Evolutionary conservation across 768 basidiomycete genomes (phyloP).

Genomic region (Leccinum longicurvipes): DNA sequence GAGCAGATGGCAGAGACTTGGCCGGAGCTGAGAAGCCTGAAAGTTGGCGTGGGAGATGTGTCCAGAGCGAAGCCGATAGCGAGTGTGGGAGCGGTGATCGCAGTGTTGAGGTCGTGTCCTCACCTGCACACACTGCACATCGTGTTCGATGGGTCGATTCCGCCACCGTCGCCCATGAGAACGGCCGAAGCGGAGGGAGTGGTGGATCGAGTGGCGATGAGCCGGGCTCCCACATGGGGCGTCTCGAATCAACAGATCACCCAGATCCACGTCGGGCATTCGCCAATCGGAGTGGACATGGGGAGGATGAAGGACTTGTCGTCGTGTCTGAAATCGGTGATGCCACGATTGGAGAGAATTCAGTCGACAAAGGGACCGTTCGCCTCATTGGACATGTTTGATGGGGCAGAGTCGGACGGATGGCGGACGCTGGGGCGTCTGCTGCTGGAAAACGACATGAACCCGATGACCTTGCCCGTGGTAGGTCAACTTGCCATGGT

Average conservation of each 20-base stretch:
- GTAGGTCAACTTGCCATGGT: not conserved
- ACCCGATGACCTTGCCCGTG: not conserved
- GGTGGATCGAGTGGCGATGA: not conserved
- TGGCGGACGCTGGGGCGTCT: not conserved
- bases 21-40: constrained; percentile 10
- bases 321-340: constrained; percentile 10
- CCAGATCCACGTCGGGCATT: constrained; percentile 14
- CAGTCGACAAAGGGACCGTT: not conserved
- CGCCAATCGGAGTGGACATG: not conserved
- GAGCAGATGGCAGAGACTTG: constrained; percentile 5
- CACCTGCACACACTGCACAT: constrained; percentile 10
- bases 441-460: not conserved
- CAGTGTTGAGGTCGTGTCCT: constrained; percentile 11
- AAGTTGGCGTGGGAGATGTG: constrained; percentile 5
- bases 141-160: constrained; percentile 14
- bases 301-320: not conserved
- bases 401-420: not conserved
- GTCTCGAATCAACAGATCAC: constrained; percentile 8
- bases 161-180: not conserved
- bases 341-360: constrained; percentile 9
- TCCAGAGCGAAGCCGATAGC: constrained; percentile 5
- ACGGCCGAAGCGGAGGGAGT: not conserved
- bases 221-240: not conserved
- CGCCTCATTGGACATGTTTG: not conserved
- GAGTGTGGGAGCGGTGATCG: constrained; percentile 12